Evolutionary conservation across 2,329 filamentous ascomycete species (phyloP), one percentile per base, ranked within the genome.

Genomic region (Penicillium brevicompactum): DNA sequence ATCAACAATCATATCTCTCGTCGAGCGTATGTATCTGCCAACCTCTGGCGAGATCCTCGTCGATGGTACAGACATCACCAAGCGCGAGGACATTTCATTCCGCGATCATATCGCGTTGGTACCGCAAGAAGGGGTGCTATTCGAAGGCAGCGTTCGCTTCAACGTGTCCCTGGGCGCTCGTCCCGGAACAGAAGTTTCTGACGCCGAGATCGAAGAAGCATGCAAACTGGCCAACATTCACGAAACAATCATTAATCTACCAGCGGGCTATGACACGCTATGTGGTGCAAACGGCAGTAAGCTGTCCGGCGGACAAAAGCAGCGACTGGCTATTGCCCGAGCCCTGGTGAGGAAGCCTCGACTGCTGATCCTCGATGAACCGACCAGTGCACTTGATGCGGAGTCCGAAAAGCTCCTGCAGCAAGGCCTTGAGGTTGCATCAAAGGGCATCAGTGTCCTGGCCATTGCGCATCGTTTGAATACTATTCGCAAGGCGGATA

Each of bases 201-300:
- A 84, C 42, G 81, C 77, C 6, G 87, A 89, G 46, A 85, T 90
- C 43, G 80, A 87, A 59, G 82, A 84, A 50, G 87, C 87, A 0
- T 90, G 87, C 66, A 80, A 81, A 53, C 73, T 88, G 13, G 87
- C 87, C 34, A 88, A 88, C 65, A 88, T 91, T 58, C 87, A 90
- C 71, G 85, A 90, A 24, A 84, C 83, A 21, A 87, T 91, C 62
- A 74, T 77, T 52, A 73, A 79, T 1, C 74, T 91, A 13, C 86
- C 87, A 0, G 74, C 87, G 11, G 86, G 86, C 0, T 84, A 84
- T 67, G 67, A 77, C 6, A 85, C 82, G 0, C 65, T 75, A 9
- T 70, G 83, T 46, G 83, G 83, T 37, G 78, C 80, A 7, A 79
- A 80, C 47, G 83, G 83, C 3, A 77, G 74, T 6, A 75, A 76